These are phyloP conservation scores for Rhynchosporium secalis DNA, from an alignment of 2,329 filamentous ascomycete genomes.

Conservation along the genomic window DNA sequence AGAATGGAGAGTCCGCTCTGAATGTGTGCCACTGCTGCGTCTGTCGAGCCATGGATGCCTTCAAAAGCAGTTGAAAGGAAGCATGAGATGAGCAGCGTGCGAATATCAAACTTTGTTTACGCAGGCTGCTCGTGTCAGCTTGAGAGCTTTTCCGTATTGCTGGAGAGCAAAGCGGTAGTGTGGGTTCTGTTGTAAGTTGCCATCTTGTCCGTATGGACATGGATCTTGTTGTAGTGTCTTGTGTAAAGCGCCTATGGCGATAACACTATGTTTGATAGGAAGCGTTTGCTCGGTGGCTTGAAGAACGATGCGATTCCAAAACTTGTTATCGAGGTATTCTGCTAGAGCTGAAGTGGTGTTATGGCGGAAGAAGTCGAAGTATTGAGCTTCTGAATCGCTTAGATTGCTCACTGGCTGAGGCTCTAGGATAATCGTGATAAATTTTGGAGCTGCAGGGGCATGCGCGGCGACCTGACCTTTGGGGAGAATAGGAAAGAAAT, in stretches of 20 bases:
- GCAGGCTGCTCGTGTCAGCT: neutral
- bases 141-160: slow-evolving; percentile 1
- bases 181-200: neutral
- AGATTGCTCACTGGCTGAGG: neutral
- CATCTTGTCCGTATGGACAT: neutral
- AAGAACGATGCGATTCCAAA: slow-evolving; percentile 1
- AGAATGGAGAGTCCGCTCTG: neutral
- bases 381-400: neutral
- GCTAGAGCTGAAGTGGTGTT: neutral
- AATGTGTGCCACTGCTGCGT: neutral
- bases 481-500: neutral
- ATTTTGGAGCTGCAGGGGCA: neutral
- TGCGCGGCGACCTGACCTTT: neutral
- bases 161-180: slow-evolving; percentile 5
- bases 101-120: neutral
- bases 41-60: neutral
- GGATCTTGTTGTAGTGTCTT: neutral
- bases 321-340: neutral
- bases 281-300: neutral
- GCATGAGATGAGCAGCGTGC: neutral
- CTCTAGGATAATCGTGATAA: neutral
- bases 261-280: neutral
- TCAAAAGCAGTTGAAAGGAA: neutral
- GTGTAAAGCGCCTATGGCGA: neutral
- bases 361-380: neutral